Evolutionary conservation across 768 basidiomycete species (phyloP), one percentile per base, ranked within the genome.

Genomic region (Cystobasidium ongulense): DNA sequence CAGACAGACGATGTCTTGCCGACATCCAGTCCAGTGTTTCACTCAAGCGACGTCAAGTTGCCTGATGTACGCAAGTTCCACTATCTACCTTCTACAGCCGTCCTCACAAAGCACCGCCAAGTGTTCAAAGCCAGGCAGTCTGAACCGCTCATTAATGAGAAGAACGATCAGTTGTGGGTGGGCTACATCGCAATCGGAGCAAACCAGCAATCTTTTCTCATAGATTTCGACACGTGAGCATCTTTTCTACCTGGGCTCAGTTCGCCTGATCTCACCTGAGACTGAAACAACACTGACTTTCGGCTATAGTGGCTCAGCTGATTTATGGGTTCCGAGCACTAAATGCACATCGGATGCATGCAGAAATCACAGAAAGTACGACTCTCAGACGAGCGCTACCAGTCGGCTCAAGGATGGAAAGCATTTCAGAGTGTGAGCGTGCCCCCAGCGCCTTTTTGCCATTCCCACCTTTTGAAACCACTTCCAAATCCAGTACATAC

Each of bases 171-270:
- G n/a, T 33, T 71, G 23, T 71, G 68, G 53, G 54, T 38, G 15
- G 68, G 68, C 5, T 21, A 1, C 21, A 54, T 71, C 4, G 10
- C 15, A n/a, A 71, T 71, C 27, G 68, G 68, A 13, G 38, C 18
- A 53, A 54, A 54, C 31, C 33, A 31, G 8, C 68, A 71, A 54
- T 2, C 52, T 18, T 71, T 71, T 29, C 52, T 71, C 4, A 71
- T 71, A 23, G 68, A 71, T 33, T 54, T 71, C 27, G 68, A 71
- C 39, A 71, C 68, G 68, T 71, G 18, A 36, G 67, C n/a, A 1
- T 10, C 25, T n/a, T 29, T 35, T 3, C 21, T 23, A 31, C 2
- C 25, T 36, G 31, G 17, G 8, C 23, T 17, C 23, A 29, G 46
- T n/a, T 33, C 53, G n/a, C 11, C 5, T 11, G 21, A 25, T 23